Conservation (phyloP, 177 flowering plant species). For the Telopea speciosissima region DNA sequence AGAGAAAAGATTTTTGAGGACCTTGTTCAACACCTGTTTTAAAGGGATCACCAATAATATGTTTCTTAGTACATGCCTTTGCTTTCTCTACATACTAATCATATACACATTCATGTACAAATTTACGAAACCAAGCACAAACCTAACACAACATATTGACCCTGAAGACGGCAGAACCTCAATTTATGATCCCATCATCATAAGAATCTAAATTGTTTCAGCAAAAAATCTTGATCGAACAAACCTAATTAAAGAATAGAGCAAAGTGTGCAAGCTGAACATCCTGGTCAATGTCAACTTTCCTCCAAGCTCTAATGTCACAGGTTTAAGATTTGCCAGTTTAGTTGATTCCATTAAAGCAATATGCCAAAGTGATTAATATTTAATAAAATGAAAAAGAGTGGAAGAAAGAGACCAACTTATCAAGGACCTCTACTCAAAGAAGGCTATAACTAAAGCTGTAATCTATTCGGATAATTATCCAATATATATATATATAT, state of each 20-base stretch:
- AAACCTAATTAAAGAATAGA: slow-evolving; percentile 73
- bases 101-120: slow-evolving; percentile 67
- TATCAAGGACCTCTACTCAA: too few relatives aligned
- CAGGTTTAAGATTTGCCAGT: slow-evolving; percentile 76
- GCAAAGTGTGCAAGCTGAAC: slow-evolving; percentile 85
- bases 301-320: slow-evolving; percentile 80
- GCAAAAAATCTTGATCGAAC: neutral
- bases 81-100: slow-evolving; percentile 84
- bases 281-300: slow-evolving; percentile 69
- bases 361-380: slow-evolving; percentile 46
- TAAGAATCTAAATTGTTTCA: neutral
- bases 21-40: slow-evolving; percentile 89
- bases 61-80: slow-evolving; percentile 72
- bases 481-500: too few relatives aligned
- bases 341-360: slow-evolving; percentile 79
- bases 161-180: slow-evolving; percentile 35
- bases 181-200: neutral
- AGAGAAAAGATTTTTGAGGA: slow-evolving; percentile 54
- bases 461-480: too few relatives aligned
- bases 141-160: slow-evolving; percentile 92
- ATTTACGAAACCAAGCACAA: slow-evolving; percentile 92
- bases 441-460: too few relatives aligned
- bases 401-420: too few relatives aligned
- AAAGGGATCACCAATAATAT: too few relatives aligned
- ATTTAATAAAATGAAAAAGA: too few relatives aligned